Percentiles rank a stretch among this genome's conserved stretches.
phyloP scores from a whole-genome alignment of 768 basidiomycete genomes.

The Xanthoconium purpureum region DNA sequence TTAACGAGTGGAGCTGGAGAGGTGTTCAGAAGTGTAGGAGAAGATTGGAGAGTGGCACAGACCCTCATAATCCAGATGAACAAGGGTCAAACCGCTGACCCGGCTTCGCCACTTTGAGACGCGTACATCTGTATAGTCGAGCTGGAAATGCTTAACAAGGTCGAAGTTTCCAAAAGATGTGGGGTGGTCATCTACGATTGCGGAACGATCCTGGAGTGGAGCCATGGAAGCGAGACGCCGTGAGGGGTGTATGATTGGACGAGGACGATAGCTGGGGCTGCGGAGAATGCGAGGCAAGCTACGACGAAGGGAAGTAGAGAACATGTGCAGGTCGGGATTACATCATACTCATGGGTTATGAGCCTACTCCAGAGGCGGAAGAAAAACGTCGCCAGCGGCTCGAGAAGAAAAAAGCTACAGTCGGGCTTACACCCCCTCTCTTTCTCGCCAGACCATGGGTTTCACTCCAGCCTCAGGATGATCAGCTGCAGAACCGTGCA shows the following conservation, averaged over 20 bases:
- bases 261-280: neutral
- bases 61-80: conserved; percentile 92
- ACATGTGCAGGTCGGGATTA: conserved; percentile 17
- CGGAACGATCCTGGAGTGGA: conserved; percentile 17
- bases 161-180: conserved; percentile 76
- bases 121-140: conserved; percentile 74
- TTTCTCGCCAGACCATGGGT: conserved; percentile 37
- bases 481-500: neutral
- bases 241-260: neutral
- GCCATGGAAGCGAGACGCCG: conserved; percentile 31
- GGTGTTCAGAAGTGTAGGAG: conserved; percentile 13
- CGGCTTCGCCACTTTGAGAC: conserved; percentile 89
- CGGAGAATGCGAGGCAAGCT: neutral
- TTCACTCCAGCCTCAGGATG: conserved; percentile 13
- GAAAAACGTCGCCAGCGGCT: conserved; percentile 42
- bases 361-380: conserved; percentile 52
- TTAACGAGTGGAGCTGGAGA: conserved; percentile 78
- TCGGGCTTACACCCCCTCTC: neutral
- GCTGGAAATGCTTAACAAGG: conserved; percentile 68
- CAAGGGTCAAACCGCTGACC: conserved; percentile 82
- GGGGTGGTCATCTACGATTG: conserved; percentile 12
- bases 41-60: conserved; percentile 17
- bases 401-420: conserved; percentile 36
- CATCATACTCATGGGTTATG: conserved; percentile 21
- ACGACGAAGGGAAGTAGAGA: conserved; percentile 16